Percentiles rank a stretch among this genome's conserved stretches.
phyloP scores from a whole-genome alignment of 2,329 filamentous ascomycete species.

The Clonostachys rosea region DNA sequence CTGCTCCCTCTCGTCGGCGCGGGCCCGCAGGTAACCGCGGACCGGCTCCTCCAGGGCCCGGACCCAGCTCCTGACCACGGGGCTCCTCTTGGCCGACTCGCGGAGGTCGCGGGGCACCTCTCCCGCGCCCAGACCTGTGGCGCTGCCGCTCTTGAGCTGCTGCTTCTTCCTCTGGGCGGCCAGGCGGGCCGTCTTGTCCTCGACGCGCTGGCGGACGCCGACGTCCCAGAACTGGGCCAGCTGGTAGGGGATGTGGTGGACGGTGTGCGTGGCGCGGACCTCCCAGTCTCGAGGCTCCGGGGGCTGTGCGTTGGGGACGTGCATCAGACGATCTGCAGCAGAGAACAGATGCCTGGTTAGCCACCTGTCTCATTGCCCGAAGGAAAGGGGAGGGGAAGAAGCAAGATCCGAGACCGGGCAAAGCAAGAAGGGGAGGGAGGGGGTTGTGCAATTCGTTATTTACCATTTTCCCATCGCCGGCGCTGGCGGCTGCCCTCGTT shows the following conservation, averaged over 20 bases:
- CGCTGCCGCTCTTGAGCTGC: slow-evolving; percentile 32
- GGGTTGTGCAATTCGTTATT: slow-evolving; percentile 8
- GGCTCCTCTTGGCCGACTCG: slow-evolving; percentile 73
- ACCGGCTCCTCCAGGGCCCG: slow-evolving; percentile 84
- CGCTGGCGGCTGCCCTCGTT: slow-evolving; percentile 86
- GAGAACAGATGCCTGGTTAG: not conserved
- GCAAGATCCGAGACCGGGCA: not conserved
- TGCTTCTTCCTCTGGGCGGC: slow-evolving; percentile 39
- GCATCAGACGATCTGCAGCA: slow-evolving; percentile 69
- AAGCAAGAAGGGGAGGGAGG: not conserved
- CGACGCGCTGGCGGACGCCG: slow-evolving; percentile 42
- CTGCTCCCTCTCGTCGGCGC: slow-evolving; percentile 6
- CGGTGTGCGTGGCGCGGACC: slow-evolving; percentile 74
- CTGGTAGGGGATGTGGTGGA: slow-evolving; percentile 80
- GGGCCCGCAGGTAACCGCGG: slow-evolving; percentile 61
- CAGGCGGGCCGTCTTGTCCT: slow-evolving; percentile 34
- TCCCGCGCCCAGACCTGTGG: slow-evolving; percentile 38
- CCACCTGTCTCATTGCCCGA: not conserved
- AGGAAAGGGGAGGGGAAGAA: not conserved
- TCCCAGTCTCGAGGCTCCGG: slow-evolving; percentile 81
- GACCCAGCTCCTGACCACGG: slow-evolving; percentile 74
- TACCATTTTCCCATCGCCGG: slow-evolving; percentile 94
- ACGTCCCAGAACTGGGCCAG: slow-evolving; percentile 81
- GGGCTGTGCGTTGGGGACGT: slow-evolving; percentile 81
- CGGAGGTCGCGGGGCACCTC: slow-evolving; percentile 76